Conservation (phyloP, 768 basidiomycete species). For the Pleurotus giganteus region DNA sequence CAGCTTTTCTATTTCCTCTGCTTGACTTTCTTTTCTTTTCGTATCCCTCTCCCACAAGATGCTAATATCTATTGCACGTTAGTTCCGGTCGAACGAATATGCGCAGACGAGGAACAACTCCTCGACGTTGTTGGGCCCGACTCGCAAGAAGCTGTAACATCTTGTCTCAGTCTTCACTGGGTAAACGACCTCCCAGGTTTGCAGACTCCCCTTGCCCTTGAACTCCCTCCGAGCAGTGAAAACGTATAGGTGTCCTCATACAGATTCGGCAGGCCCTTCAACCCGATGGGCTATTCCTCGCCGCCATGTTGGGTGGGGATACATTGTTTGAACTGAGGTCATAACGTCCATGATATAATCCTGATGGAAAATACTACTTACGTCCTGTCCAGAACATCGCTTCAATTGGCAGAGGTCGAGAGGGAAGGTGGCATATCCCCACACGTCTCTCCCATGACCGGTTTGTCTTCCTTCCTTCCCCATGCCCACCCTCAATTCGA, state of each 20-base stretch:
- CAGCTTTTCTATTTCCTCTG: too few relatives aligned
- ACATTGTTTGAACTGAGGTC: constrained; percentile 92
- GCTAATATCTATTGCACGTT: constrained; percentile 10
- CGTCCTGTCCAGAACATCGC: constrained; percentile 62
- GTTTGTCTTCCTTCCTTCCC: constrained; percentile 43
- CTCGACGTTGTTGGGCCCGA: constrained; percentile 61
- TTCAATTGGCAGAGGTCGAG: constrained; percentile 93
- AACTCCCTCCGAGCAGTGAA: background rate
- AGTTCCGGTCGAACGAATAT: constrained; percentile 72
- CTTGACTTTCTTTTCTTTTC: too few relatives aligned
- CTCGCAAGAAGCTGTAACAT: constrained; percentile 90
- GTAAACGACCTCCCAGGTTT: constrained; percentile 93
- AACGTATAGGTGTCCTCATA: constrained; percentile 72
- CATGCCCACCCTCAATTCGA: too few relatives aligned
- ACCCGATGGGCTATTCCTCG: constrained; percentile 93
- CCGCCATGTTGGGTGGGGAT: constrained; percentile 93
- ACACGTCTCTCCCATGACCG: constrained; percentile 96
- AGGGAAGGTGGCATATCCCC: constrained; percentile 97
- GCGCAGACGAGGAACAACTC: constrained; percentile 82
- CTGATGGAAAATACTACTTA: background rate
- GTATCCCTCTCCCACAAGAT: too few relatives aligned
- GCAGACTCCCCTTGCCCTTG: constrained; percentile 14
- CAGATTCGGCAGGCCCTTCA: constrained; percentile 83
- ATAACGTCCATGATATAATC: constrained; percentile 1
- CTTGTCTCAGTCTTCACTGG: constrained; percentile 93